These are phyloP conservation scores for Sporothrix humicola DNA, from an alignment of 2,329 filamentous ascomycete species.

Conservation along the genomic window DNA sequence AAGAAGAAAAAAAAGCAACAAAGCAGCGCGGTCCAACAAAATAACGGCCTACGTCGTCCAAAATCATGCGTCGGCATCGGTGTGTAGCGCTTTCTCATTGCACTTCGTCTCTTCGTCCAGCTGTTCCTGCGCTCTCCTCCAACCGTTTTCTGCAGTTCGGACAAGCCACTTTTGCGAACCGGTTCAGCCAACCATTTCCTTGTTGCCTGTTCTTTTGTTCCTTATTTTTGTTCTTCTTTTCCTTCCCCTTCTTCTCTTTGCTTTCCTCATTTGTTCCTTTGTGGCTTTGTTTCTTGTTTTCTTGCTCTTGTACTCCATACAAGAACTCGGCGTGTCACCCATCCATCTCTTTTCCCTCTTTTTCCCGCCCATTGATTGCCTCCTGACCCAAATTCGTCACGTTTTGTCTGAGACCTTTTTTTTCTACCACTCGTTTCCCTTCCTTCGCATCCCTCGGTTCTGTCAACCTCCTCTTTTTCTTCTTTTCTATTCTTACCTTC, in stretches of 20 bases:
- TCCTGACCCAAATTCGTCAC: slow-evolving; percentile 16
- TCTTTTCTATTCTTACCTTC: neutral
- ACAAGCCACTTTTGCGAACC: slow-evolving; percentile 21
- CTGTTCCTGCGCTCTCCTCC: slow-evolving; percentile 13
- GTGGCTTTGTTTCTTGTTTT: neutral
- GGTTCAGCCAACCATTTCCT: slow-evolving; percentile 10
- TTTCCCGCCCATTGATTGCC: neutral
- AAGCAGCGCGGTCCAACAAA: neutral
- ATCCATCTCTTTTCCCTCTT: slow-evolving; percentile 20
- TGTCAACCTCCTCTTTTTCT: neutral
- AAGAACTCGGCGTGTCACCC: slow-evolving; percentile 10
- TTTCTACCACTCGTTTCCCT: neutral
- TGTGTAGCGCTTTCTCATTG: slow-evolving; percentile 2
- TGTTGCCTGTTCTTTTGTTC: neutral
- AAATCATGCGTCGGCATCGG: slow-evolving; percentile 1
- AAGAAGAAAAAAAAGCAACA: neutral
- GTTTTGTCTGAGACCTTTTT: slow-evolving; percentile 15
- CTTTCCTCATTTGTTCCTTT: neutral
- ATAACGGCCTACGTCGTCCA: neutral
- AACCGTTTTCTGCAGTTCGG: slow-evolving; percentile 22
- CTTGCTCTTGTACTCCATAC: neutral
- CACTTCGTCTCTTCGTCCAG: too few relatives aligned
- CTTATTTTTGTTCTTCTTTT: neutral
- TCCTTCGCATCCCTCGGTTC: neutral
- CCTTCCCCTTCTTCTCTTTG: neutral